These are phyloP conservation scores for Phytophthora pini DNA, from an alignment of 352 stramenopile species.

Conservation along the genomic window DNA sequence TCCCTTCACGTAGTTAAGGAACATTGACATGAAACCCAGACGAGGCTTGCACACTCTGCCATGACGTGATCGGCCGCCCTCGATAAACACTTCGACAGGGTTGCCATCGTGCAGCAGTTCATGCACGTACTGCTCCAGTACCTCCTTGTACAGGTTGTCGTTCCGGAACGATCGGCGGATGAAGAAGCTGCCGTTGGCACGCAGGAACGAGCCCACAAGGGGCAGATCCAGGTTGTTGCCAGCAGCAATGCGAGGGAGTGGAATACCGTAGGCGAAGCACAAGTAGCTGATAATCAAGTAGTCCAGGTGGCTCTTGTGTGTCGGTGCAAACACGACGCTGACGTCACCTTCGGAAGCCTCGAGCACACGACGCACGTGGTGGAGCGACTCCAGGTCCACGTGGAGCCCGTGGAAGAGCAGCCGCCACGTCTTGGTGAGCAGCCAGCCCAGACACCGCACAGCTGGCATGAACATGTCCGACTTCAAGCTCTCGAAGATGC, in stretches of 20 bases:
- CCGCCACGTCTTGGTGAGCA: slow-evolving; percentile 84
- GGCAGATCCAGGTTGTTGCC: slow-evolving; percentile 91
- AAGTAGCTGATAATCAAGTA: slow-evolving; percentile 93
- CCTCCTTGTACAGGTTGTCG: slow-evolving; percentile 84
- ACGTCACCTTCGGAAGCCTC: slow-evolving; percentile 56
- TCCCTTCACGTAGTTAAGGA: slow-evolving; percentile 60
- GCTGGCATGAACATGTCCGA: slow-evolving; percentile 82
- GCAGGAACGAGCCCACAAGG: slow-evolving; percentile 81
- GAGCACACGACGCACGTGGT: slow-evolving; percentile 60
- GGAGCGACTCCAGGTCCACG: slow-evolving; percentile 72
- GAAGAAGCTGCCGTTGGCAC: slow-evolving; percentile 90
- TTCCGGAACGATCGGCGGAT: slow-evolving; percentile 84
- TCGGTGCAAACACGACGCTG: slow-evolving; percentile 86
- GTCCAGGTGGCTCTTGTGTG: slow-evolving; percentile 91
- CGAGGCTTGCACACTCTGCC: slow-evolving; percentile 79
- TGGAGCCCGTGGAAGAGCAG: slow-evolving; percentile 75
- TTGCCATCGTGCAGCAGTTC: slow-evolving; percentile 82
- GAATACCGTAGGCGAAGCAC: slow-evolving; percentile 89
- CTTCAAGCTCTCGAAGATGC: slow-evolving; percentile 70
- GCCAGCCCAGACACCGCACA: slow-evolving; percentile 76
- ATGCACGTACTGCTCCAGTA: slow-evolving; percentile 87
- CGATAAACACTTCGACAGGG: slow-evolving; percentile 90
- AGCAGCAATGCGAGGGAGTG: slow-evolving; percentile 82
- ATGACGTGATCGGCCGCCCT: slow-evolving; percentile 85
- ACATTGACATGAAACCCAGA: slow-evolving; percentile 80